Evolutionary conservation across 441 rosid species (phyloP).

Genomic region (Erodium trifolium): DNA sequence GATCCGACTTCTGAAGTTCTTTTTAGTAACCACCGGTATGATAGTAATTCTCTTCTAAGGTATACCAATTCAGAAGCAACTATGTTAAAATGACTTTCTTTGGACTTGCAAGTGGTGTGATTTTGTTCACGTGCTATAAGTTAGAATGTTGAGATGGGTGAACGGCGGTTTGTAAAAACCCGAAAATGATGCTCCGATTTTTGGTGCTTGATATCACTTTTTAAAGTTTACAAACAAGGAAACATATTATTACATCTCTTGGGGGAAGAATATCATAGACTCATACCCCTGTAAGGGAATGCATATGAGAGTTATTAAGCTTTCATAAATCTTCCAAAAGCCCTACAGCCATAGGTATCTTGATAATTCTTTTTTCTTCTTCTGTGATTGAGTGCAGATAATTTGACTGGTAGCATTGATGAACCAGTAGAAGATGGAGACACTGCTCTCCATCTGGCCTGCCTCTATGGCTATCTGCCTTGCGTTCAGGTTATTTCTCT

Average conservation of each 20-base stretch:
- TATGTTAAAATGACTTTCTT: no score
- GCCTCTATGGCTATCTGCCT: conserved; percentile 72
- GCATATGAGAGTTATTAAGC: not conserved
- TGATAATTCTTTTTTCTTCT: not conserved
- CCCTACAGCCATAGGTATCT: not conserved
- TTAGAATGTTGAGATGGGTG: conserved; percentile 2
- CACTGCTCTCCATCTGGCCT: conserved; percentile 77
- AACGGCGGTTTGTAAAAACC: not conserved
- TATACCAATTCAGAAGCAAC: not conserved
- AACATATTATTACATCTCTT: not conserved
- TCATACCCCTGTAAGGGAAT: not conserved
- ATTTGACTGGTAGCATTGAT: conserved; percentile 55
- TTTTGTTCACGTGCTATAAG: not conserved
- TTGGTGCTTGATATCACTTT: not conserved
- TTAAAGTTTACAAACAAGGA: not conserved
- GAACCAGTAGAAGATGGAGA: conserved; percentile 81
- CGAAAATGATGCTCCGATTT: not conserved
- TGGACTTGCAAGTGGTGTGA: not conserved
- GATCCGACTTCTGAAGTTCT: not conserved
- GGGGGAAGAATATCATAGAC: conserved; percentile 1
- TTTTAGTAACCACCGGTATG: not conserved
- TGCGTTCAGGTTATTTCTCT: conserved; percentile 60
- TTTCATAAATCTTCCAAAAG: not conserved
- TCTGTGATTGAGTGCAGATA: conserved; percentile 34
- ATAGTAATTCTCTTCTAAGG: not conserved